Evolutionary conservation across 2,329 filamentous ascomycete species (phyloP), one percentile per base, ranked within the genome.

Genomic region (Drechslera avenae): DNA sequence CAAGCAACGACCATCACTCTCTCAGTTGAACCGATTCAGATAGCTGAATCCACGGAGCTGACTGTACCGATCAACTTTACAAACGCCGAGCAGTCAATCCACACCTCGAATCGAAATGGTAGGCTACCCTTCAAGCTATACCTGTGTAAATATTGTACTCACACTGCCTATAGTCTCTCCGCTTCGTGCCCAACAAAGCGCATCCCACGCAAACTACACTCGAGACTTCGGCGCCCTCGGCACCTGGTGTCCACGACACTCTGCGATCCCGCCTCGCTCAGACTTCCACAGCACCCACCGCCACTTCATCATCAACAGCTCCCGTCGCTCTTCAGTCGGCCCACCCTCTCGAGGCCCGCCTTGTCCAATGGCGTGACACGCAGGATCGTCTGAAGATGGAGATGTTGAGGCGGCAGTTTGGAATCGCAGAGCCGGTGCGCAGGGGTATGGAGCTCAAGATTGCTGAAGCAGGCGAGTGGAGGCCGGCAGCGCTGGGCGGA

Each of bases 381-480:
- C 93, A 97, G 78, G 88, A 96, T 66, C 75, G 80, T 28, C 77
- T 96, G 72, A 94, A 95, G 77, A 94, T 96, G 89, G 86, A 92
- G 78, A 83, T 86, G 44, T 84, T 97, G 66, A 86, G 91, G 59
- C 89, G 91, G 61, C 87, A 90, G 39, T 97, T 91, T 75, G 94
- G 94, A 60, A 87, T 97, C 67, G 90, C 89, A 19, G 94, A 97
- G 83, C 94, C 94, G 3, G 86, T 97, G 66, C 86, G 91, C 50
- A 86, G 93, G 46, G 90, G 88, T 55, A 97, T 99, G 94, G 94
- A 99, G 81, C 82, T 96, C 73, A 90, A 91, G 83, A 93, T 96
- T 71, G 86, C 90, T 14, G 79, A 85, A 56, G 86, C 88, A 54
- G 88, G 90, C 59, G 86, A 90, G 75, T 96, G 91, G 88, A 83